A percentile compares a stretch with the other conserved stretches of the same genome.
Evolutionary conservation across 208 protist species (phyloP).

Genomic region (Willaertia magna): DNA sequence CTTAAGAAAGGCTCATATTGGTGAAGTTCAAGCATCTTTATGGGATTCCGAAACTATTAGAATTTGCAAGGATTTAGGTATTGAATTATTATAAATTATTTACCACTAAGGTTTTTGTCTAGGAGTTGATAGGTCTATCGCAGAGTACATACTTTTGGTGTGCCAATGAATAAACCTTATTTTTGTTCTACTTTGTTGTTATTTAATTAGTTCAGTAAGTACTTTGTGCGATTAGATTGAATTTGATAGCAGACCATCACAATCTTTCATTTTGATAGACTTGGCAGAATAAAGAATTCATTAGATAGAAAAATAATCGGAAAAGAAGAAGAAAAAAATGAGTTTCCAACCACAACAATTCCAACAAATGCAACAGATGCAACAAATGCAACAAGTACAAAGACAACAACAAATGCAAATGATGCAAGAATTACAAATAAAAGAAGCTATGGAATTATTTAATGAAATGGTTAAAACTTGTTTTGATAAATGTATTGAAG

Average conservation of each 20-base stretch:
- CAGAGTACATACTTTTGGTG: too few species aligned
- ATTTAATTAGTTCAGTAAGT: too few species aligned
- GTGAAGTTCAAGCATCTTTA: slow-evolving; percentile 68
- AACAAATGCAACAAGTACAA: neutral
- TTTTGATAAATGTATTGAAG: neutral
- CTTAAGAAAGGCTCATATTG: slow-evolving; percentile 69
- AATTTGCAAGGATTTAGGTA: neutral
- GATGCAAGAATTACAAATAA: neutral
- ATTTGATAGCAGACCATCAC: too few species aligned
- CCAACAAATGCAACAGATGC: neutral
- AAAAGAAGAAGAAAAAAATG: too few species aligned
- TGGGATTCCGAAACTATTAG: slow-evolving; percentile 25
- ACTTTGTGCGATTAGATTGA: too few species aligned
- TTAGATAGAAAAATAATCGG: too few species aligned
- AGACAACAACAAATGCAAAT: neutral
- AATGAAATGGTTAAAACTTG: neutral
- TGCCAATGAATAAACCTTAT: too few species aligned
- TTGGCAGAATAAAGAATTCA: too few species aligned
- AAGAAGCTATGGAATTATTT: neutral
- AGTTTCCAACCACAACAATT: neutral
- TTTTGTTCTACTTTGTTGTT: too few species aligned
- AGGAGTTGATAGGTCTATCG: too few species aligned
- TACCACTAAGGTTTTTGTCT: too few species aligned
- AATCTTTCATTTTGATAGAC: too few species aligned
- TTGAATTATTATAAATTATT: neutral